Conservation (phyloP, 331 rosid species). For the Acacia pycnantha region DNA sequence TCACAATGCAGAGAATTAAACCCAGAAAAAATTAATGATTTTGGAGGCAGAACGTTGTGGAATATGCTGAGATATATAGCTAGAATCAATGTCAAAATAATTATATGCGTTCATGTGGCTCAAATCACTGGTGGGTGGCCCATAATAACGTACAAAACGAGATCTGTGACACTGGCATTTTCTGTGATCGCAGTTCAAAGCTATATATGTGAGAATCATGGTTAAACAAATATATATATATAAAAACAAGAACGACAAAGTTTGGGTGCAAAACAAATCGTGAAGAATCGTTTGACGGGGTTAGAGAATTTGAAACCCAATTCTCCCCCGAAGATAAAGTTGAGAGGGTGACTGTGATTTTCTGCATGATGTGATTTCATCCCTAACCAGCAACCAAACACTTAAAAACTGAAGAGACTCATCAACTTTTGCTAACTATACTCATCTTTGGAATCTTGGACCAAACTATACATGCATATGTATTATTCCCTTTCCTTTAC, state of each 20-base stretch:
- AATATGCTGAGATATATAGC: constrained; percentile 18
- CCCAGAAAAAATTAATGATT: neutral
- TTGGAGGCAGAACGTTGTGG: constrained; percentile 16
- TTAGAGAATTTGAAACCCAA: constrained; percentile 30
- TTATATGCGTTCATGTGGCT: neutral
- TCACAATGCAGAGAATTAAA: neutral
- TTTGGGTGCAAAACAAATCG: neutral
- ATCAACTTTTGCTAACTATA: constrained; percentile 9
- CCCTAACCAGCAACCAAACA: constrained; percentile 22
- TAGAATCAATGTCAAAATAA: constrained; percentile 31
- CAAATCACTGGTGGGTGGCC: constrained; percentile 1
- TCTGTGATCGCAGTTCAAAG: constrained; percentile 32
- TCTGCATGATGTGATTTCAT: constrained; percentile 20
- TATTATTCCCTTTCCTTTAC: constrained; percentile 13
- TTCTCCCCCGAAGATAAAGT: constrained; percentile 23
- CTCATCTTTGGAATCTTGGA: constrained; percentile 5
- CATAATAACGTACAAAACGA: neutral
- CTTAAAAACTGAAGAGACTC: constrained; percentile 26
- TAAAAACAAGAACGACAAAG: neutral
- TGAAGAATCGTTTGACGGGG: constrained; percentile 30
- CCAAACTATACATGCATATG: neutral
- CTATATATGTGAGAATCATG: neutral
- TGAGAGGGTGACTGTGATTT: neutral
- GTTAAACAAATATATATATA: neutral
- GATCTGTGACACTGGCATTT: constrained; percentile 24